Base-by-base conservation (phyloP, 805 yeast species). In the Candida montana region DNA sequence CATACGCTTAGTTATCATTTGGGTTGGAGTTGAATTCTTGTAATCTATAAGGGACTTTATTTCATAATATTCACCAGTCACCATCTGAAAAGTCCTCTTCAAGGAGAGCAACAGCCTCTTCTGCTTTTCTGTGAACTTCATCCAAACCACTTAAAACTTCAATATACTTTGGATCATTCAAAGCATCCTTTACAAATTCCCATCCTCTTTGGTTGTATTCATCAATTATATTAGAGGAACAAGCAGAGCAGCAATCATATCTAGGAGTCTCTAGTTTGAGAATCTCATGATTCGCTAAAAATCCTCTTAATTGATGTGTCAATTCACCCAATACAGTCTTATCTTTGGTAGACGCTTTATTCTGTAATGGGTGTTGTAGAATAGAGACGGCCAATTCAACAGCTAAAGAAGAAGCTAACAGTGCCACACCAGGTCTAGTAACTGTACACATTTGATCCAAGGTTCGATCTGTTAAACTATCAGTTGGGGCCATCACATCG, bases 371-470 rank as follows among this genome's bases (percentile, higher is more conserved):
- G 50, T 81, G 83, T 58, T 91, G 97, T 31, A 87, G 53, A 0
- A 86, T 47, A 1, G 93, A 77, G 0, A 85, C 84, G 46, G 88
- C 56, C 6, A 93, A 63, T 58, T 93, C 99, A 1, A 86, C 95
- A 0, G 95, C 95, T 29, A 81, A 65, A 0, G 96, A 78, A 0
- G 95, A 76, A 0, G 98, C 97, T 63, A 88, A 65, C 53, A 84
- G 65, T 0, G 99, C 96, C 1, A 84, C 90, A 1, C 99, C 99
- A 0, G 99, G 98, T 31, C 99, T 70, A 0, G 99, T 93, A 1
- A 93, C 99, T 0, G 99, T 93, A 57, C 99, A 93, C 97, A 93
- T 93, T 62, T 93, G 98, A 63, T 93, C 99, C 42, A 93, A 66
- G 0, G 97, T 85, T 39, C 95, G 71, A 55, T 89, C 95, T 0